phyloP scores from a whole-genome alignment of 495 filamentous ascomycete species.

The Aspergillus nanangensis region DNA sequence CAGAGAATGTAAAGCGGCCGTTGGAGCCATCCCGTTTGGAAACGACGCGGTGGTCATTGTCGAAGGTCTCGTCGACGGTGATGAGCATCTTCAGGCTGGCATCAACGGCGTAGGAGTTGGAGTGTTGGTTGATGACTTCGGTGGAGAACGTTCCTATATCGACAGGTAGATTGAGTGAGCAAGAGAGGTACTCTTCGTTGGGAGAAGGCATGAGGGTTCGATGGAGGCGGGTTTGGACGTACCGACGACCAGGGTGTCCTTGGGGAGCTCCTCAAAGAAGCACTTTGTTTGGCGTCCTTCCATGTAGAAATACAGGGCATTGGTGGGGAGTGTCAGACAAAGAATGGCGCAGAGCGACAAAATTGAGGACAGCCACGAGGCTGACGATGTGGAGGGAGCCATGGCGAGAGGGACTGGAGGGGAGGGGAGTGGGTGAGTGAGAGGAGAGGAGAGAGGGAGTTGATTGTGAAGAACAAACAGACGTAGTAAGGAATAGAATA shows the following conservation, averaged over 20 bases:
- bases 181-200: too few species aligned
- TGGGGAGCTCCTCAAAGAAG: slow-evolving; percentile 97
- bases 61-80: slow-evolving; percentile 93
- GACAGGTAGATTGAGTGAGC: background rate
- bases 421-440: background rate
- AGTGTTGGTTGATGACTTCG: slow-evolving; percentile 66
- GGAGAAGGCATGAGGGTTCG: background rate
- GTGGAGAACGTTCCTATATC: slow-evolving; percentile 72
- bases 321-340: slow-evolving; percentile 53
- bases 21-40: slow-evolving; percentile 69
- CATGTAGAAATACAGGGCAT: slow-evolving; percentile 94
- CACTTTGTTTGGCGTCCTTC: slow-evolving; percentile 69
- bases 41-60: slow-evolving; percentile 96
- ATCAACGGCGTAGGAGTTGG: slow-evolving; percentile 61
- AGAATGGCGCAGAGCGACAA: slow-evolving; percentile 35
- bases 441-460: background rate
- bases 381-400: slow-evolving; percentile 27
- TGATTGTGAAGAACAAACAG: background rate
- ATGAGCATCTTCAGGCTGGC: slow-evolving; percentile 77
- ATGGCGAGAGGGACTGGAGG: slow-evolving; percentile 18
- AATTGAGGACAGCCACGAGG: slow-evolving; percentile 37
- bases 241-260: slow-evolving; percentile 95
- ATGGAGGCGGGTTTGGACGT: slow-evolving; percentile 16
- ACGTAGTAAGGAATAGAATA: background rate
- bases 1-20: slow-evolving; percentile 94